Conservation (phyloP, 768 basidiomycete species). For the Naganishia vaughanmartiniae region DNA sequence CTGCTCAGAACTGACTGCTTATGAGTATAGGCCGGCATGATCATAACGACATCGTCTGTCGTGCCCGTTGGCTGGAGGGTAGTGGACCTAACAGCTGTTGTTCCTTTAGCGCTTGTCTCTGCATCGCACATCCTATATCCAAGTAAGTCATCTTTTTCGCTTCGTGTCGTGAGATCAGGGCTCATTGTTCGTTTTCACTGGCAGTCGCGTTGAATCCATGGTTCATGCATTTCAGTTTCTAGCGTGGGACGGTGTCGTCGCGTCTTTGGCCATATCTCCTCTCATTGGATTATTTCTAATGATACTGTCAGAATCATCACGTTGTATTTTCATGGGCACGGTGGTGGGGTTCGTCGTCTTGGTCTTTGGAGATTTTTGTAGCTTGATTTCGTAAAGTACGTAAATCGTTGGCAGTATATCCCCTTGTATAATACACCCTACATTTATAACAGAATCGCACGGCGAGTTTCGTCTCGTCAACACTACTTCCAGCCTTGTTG, state of each 20-base stretch:
- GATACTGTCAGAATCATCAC: neutral
- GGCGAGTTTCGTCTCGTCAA: too few species aligned
- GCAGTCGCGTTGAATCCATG: conserved; percentile 32
- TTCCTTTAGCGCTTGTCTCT: conserved; percentile 65
- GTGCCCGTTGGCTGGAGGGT: conserved; percentile 69
- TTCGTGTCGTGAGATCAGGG: neutral
- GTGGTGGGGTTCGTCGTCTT: neutral
- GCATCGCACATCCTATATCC: conserved; percentile 55
- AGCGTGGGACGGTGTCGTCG: neutral
- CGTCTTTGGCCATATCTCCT: neutral
- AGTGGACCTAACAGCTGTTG: conserved; percentile 68
- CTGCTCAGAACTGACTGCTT: neutral
- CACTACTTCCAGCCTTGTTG: too few species aligned
- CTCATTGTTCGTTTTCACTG: conserved; percentile 41
- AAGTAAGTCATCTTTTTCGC: conserved; percentile 48
- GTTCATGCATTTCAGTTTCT: conserved; percentile 25
- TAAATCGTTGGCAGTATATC: neutral
- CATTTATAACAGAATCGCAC: too few species aligned
- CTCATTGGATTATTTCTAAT: neutral
- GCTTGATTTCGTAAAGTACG: neutral
- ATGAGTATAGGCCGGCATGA: conserved; percentile 55
- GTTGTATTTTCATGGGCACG: neutral
- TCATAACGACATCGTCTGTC: conserved; percentile 59
- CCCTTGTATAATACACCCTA: too few species aligned
- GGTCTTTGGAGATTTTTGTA: neutral